These are phyloP conservation scores for Fusarium subtropicale DNA, from an alignment of 2,329 filamentous ascomycete genomes.

Conservation along the genomic window DNA sequence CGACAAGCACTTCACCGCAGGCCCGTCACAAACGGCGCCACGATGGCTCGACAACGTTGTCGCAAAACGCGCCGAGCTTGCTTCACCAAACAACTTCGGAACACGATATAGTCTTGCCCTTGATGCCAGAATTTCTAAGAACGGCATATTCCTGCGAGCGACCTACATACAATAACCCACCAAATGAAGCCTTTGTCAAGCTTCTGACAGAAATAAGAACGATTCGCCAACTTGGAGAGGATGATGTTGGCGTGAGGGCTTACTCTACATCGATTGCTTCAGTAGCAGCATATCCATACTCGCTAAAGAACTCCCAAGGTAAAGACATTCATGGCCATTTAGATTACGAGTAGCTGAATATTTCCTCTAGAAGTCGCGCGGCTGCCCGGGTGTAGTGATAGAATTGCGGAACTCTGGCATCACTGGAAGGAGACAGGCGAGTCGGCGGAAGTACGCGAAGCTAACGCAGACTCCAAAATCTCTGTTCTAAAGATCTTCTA, in stretches of 20 bases:
- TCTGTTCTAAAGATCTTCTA: constrained; percentile 77
- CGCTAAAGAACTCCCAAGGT: constrained; percentile 57
- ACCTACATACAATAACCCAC: constrained; percentile 73
- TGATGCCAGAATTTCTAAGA: constrained; percentile 74
- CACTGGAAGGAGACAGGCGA: constrained; percentile 75
- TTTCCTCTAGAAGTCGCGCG: constrained; percentile 58
- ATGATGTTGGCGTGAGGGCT: constrained; percentile 83
- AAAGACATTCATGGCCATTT: constrained; percentile 34
- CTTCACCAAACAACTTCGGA: constrained; percentile 81
- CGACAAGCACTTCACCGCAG: constrained; percentile 18
- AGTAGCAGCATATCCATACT: constrained; percentile 80
- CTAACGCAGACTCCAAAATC: constrained; percentile 73
- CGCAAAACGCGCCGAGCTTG: constrained; percentile 55
- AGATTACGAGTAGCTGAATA: not conserved
- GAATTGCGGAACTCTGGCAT: constrained; percentile 80
- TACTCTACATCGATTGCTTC: constrained; percentile 90
- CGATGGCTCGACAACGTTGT: constrained; percentile 7
- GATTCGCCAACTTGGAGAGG: constrained; percentile 75
- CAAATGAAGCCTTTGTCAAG: constrained; percentile 80
- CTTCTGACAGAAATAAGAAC: constrained; percentile 80
- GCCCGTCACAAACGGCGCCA: constrained; percentile 16
- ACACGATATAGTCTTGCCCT: constrained; percentile 73
- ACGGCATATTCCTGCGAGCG: constrained; percentile 82
- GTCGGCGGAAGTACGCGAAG: constrained; percentile 72
- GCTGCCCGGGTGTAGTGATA: constrained; percentile 84